These are phyloP conservation scores for Wickerhamiella kazuoi DNA, from an alignment of 805 yeast species.

Conservation along the genomic window DNA sequence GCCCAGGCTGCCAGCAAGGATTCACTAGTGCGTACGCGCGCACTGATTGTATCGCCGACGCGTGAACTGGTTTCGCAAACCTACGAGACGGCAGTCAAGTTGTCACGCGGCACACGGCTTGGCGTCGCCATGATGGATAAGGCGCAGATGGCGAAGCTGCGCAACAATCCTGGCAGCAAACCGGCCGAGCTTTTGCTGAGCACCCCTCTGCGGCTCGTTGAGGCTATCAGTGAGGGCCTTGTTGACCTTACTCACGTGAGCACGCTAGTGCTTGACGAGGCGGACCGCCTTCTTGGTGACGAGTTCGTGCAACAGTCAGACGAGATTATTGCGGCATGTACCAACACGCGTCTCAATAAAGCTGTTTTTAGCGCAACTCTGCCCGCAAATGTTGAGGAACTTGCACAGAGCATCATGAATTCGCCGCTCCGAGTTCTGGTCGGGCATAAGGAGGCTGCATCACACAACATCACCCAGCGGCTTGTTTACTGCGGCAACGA, in stretches of 20 bases:
- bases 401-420: constrained; percentile 69
- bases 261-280: constrained; percentile 79
- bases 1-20: constrained; percentile 6
- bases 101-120: constrained; percentile 38
- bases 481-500: constrained; percentile 80
- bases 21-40: constrained; percentile 23
- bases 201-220: constrained; percentile 80
- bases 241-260: constrained; percentile 50
- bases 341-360: constrained; percentile 31
- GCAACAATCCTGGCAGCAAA: constrained; percentile 35
- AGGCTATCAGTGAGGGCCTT: constrained; percentile 44
- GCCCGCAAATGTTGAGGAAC: constrained; percentile 80
- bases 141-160: constrained; percentile 45
- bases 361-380: constrained; percentile 90
- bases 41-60: constrained; percentile 80
- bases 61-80: constrained; percentile 86
- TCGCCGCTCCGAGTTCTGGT: constrained; percentile 75
- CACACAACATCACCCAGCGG: constrained; percentile 62
- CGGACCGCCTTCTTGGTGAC: constrained; percentile 82
- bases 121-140: constrained; percentile 52
- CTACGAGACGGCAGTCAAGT: constrained; percentile 42
- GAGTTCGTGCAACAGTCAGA: constrained; percentile 84
- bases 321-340: constrained; percentile 46
- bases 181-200: constrained; percentile 68
- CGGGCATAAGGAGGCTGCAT: constrained; percentile 90